phyloP scores from a whole-genome alignment of 192 early-diverging fungal species.

The Backusella luteola region DNA sequence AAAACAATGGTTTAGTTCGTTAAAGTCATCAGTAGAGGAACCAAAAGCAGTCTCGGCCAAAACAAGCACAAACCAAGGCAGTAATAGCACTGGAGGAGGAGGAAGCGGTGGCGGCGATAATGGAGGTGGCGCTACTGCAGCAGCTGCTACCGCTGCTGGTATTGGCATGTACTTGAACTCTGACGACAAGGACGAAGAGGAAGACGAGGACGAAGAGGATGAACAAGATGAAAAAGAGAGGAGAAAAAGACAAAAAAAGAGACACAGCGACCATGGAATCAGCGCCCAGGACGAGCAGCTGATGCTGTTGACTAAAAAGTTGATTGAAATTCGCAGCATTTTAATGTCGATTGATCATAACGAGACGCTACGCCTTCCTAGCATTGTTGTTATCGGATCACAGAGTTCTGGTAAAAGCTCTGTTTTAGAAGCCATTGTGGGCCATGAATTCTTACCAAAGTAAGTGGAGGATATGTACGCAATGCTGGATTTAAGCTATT shows the following conservation, averaged over 20 bases:
- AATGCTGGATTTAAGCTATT: background rate
- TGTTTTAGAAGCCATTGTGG: conserved; percentile 84
- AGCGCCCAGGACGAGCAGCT: conserved; percentile 73
- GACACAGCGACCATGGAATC: conserved; percentile 16
- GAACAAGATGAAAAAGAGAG: conserved; percentile 45
- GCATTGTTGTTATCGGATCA: conserved; percentile 84
- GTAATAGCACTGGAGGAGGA: conserved; percentile 5
- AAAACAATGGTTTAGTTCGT: conserved; percentile 21
- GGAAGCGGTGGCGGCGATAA: conserved; percentile 4
- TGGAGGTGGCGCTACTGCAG: conserved; percentile 40
- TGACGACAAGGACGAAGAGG: conserved; percentile 16
- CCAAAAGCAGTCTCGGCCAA: conserved; percentile 28
- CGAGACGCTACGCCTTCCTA: conserved; percentile 79
- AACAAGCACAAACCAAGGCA: conserved; percentile 21
- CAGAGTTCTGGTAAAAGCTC: conserved; percentile 88
- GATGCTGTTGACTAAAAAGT: conserved; percentile 86
- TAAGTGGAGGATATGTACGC: conserved; percentile 23
- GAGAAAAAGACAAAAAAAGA: conserved; percentile 38
- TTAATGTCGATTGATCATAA: conserved; percentile 83
- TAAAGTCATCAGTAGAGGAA: background rate
- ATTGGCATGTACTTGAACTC: conserved; percentile 18
- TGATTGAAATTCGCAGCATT: conserved; percentile 94
- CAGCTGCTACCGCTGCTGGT: conserved; percentile 39
- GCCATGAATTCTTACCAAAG: conserved; percentile 85
- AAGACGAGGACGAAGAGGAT: background rate